A percentile compares a stretch with the other conserved stretches of the same genome.
Conservation (phyloP, 2,329 filamentous ascomycete genomes). For the Rutstroemia sp. region DNA sequence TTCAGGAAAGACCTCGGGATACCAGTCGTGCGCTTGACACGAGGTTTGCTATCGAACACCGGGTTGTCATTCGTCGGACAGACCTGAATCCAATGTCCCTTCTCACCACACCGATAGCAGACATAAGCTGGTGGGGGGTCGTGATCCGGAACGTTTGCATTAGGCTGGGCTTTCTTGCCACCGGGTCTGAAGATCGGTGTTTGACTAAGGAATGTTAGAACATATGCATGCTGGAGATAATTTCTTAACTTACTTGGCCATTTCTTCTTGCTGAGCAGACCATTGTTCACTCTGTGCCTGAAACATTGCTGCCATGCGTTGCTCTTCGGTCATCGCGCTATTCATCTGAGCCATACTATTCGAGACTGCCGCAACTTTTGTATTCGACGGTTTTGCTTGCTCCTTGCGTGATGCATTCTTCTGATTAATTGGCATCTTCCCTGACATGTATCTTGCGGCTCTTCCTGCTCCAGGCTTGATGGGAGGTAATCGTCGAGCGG, state of each 20-base stretch:
- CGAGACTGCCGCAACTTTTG: slow-evolving; percentile 45
- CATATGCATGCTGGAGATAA: slow-evolving; percentile 28
- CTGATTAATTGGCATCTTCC: slow-evolving; percentile 85
- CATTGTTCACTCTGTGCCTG: slow-evolving; percentile 84
- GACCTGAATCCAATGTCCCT: slow-evolving; percentile 98
- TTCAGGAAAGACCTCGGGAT: slow-evolving; percentile 94
- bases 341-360: slow-evolving; percentile 59
- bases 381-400: slow-evolving; percentile 49
- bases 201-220: slow-evolving; percentile 42
- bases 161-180: slow-evolving; percentile 37
- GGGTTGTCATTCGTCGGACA: slow-evolving; percentile 99
- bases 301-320: slow-evolving; percentile 89
- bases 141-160: slow-evolving; percentile 77
- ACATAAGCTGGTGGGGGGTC: slow-evolving; percentile 91
- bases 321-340: slow-evolving; percentile 81
- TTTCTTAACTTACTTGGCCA: slow-evolving; percentile 60
- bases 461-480: slow-evolving; percentile 78
- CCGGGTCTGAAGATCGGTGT: slow-evolving; percentile 54
- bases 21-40: slow-evolving; percentile 92
- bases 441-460: slow-evolving; percentile 90
- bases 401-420: slow-evolving; percentile 70
- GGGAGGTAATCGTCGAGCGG: slow-evolving; percentile 80
- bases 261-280: slow-evolving; percentile 86
- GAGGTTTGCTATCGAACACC: slow-evolving; percentile 85
- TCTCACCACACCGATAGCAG: slow-evolving; percentile 92